Evolutionary conservation across 352 stramenopile genomes (phyloP).

Genomic region (Phytopythium oedochilum): DNA sequence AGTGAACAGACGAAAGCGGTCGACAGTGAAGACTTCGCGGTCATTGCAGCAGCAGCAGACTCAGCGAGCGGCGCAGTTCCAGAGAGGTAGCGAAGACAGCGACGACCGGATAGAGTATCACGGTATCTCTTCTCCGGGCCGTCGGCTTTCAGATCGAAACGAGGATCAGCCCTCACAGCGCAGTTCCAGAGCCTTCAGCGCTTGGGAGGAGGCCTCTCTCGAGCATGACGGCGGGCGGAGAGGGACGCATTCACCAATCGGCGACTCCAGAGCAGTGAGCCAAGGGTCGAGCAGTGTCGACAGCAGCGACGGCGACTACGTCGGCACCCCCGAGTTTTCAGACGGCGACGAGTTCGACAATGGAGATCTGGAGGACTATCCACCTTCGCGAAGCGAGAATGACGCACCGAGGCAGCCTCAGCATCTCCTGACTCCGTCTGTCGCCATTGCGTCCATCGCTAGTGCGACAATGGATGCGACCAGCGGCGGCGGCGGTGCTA

Average conservation of each 20-base stretch:
- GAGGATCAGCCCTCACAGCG: background rate
- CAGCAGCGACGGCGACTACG: background rate
- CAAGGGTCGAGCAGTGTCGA: background rate
- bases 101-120: background rate
- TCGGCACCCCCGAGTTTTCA: background rate
- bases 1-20: background rate
- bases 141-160: background rate
- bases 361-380: background rate
- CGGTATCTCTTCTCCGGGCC: background rate
- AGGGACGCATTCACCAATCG: background rate
- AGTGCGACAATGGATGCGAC: background rate
- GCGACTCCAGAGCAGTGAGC: too few relatives aligned
- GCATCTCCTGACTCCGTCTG: background rate
- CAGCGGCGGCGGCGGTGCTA: background rate
- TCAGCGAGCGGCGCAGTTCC: background rate
- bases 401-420: background rate
- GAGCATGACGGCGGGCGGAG: background rate
- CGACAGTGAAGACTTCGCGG: background rate
- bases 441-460: background rate
- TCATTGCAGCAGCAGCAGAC: background rate
- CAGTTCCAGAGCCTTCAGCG: background rate
- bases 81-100: background rate
- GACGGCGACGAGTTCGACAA: background rate
- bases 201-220: background rate
- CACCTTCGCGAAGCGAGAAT: slow-evolving; percentile 6